Evolutionary conservation across 108 stramenopile genomes (phyloP).

Genomic region (Fistulifera pelliculosa): DNA sequence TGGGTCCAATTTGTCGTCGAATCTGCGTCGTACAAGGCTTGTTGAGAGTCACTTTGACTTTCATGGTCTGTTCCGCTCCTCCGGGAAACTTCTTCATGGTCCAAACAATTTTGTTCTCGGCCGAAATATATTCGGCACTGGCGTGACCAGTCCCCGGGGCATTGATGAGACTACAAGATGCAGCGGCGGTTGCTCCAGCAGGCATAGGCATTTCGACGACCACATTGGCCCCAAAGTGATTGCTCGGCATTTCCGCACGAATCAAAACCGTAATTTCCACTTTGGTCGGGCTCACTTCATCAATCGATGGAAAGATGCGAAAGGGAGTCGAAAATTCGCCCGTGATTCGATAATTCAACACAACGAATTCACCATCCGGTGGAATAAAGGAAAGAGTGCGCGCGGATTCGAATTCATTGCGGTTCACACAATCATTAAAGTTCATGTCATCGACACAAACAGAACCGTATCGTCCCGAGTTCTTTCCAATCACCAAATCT

Average conservation of each 20-base stretch:
- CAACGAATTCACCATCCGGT: slow-evolving; percentile 99
- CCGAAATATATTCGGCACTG: slow-evolving; percentile 72
- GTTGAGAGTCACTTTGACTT: slow-evolving; percentile 71
- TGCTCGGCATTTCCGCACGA: slow-evolving; percentile 93
- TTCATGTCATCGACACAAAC: slow-evolving; percentile 93
- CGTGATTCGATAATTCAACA: slow-evolving; percentile 94
- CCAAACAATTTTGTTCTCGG: slow-evolving; percentile 87
- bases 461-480: slow-evolving; percentile 56
- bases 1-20: slow-evolving; percentile 92
- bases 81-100: slow-evolving; percentile 97
- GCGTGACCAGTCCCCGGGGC: slow-evolving; percentile 52
- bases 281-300: slow-evolving; percentile 86
- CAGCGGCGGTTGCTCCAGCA: slow-evolving; percentile 48
- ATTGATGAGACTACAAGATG: slow-evolving; percentile 55
- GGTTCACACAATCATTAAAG: slow-evolving; percentile 97
- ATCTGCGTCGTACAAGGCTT: slow-evolving; percentile 73
- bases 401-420: slow-evolving; percentile 87
- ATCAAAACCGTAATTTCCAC: slow-evolving; percentile 82
- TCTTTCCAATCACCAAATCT: slow-evolving; percentile 93
- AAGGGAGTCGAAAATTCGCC: slow-evolving; percentile 97
- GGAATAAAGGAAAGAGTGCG: slow-evolving; percentile 88
- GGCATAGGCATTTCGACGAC: slow-evolving; percentile 85
- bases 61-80: slow-evolving; percentile 88
- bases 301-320: slow-evolving; percentile 92
- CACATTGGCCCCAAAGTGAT: slow-evolving; percentile 96